Evolutionary conservation across 176 grass and related monocot genomes (phyloP), one percentile per base, ranked within the genome.

Genomic region (Cenchrus fungigraminus): DNA sequence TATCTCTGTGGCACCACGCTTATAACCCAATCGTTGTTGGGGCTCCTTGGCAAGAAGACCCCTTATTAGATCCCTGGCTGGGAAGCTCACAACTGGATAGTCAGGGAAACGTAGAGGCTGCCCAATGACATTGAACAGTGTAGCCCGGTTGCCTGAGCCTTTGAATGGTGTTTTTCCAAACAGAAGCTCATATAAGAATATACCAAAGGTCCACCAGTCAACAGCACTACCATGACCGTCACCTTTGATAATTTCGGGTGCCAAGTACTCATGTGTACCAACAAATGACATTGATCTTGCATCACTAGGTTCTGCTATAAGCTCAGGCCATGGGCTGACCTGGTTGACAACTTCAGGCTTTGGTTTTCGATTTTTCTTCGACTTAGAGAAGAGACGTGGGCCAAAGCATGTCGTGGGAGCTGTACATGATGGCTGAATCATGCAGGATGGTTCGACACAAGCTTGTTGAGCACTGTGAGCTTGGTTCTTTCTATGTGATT

Each of bases 91-190:
- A 47, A 87, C 65, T 1, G 95, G 92, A 55, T 92, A 91, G 47
- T 95, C 95, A 1, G 92, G 92, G 79, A 93, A 98, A 11, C 82
- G 86, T 55, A 95, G 61, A 0, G 92, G 87, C 72, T 98, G 92
- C 64, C 95, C 95, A 0, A 97, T 89, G 61, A 97, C 92, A 46
- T 97, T 97, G 89, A 97, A 95, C 65, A 95, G 81, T 16, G 92
- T 97, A 0, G 82, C 90, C 54, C 91, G 84, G 68, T 97, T 97
- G 42, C 90, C 95, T 3, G 90, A 89, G 46, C 95, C 95, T 72
- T 95, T 97, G 83, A 97, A 97, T 45, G 95, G 95, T 25, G 95
- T 95, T 82, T 93, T 97, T 5, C 92, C 95, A n/a, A 95, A 97
- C 31, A 97, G 86, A 65, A 97, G 95, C 86, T 95, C 95, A 16